phyloP scores from a whole-genome alignment of 352 stramenopile genomes.

The Phytophthora fragariae region DNA sequence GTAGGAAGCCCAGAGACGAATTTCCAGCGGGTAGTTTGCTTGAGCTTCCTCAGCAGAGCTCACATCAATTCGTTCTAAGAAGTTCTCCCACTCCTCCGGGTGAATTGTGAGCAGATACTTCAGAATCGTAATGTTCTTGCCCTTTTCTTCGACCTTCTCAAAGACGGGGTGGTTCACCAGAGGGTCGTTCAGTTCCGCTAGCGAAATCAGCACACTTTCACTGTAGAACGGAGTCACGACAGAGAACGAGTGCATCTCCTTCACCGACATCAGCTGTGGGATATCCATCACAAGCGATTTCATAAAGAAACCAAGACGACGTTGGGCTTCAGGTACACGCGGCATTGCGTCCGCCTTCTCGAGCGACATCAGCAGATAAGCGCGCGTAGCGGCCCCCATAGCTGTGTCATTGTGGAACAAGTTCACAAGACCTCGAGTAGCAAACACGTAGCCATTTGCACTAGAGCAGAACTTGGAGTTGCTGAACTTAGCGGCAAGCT shows the following conservation, averaged over 20 bases:
- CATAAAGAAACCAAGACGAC: constrained; percentile 84
- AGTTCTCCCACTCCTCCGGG: constrained; percentile 83
- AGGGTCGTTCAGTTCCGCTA: constrained; percentile 72
- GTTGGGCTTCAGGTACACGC: constrained; percentile 70
- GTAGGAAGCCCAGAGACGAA: constrained; percentile 81
- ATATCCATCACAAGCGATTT: constrained; percentile 86
- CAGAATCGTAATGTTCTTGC: constrained; percentile 85
- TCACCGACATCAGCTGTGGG: constrained; percentile 70
- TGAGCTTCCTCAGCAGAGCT: constrained; percentile 68
- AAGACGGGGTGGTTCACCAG: constrained; percentile 80
- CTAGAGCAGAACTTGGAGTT: constrained; percentile 82
- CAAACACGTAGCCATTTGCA: constrained; percentile 82
- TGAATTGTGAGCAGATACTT: constrained; percentile 86
- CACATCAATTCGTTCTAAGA: constrained; percentile 79
- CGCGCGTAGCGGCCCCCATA: constrained; percentile 80
- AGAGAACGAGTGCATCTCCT: constrained; percentile 86
- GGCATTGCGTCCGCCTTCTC: constrained; percentile 78
- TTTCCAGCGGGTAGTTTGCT: constrained; percentile 69
- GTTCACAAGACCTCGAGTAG: constrained; percentile 77
- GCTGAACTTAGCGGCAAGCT: constrained; percentile 69
- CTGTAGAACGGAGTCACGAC: constrained; percentile 85
- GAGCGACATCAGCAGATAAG: constrained; percentile 75
- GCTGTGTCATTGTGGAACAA: constrained; percentile 79
- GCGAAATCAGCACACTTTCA: constrained; percentile 73
- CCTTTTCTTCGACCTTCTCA: constrained; percentile 73